Evolutionary conservation across 768 basidiomycete species (phyloP), one percentile per base, ranked within the genome.

Genomic region (Tricholoma bakamatsutake): DNA sequence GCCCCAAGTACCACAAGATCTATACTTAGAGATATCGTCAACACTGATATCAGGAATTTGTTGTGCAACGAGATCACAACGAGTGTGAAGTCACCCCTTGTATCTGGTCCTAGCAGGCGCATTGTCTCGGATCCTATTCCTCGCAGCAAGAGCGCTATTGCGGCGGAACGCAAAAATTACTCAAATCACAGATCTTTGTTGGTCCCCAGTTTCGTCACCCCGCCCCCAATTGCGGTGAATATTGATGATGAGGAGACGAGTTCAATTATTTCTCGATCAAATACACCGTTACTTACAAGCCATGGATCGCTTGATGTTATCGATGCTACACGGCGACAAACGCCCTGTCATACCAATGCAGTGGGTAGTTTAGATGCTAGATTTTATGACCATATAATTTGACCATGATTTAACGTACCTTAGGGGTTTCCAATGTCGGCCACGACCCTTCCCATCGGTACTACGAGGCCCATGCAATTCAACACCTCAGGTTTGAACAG

Each of bases 401-500:
- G 46, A 30, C 28, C 8, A 17, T 17, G 8, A 11, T 45, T 15
- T 17, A 9, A 48, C 7, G 13, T 17, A 2, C 4, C 5, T 31
- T 30, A 31, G 46, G 46, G 50, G 52, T 47, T 28, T 12, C 28
- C 53, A 11, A 31, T 24, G 17, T 27, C 55, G 50, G 52, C 50
- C 21, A 40, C 39, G 52, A 54, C 54, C 37, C 59, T 69, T 18
- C 66, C 70, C 6, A 54, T 76, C 6, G 76, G 74, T 24, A 73
- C 72, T 4, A 68, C 64, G 27, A 66, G 72, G 17, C 77, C 77
- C 21, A 34, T 53, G 17, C 67, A 70, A n/a, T 64, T 79, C 24
- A 71, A 68, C n/a, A 77, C 75, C 5, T 30, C 43, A 8, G 54
- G 66, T 6, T 63, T 79, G 51, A 61, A 51, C 30, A 67, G 73